Base-by-base conservation (phyloP, 2,329 filamentous ascomycete species). In the Stagonosporopsis rhizophila region DNA sequence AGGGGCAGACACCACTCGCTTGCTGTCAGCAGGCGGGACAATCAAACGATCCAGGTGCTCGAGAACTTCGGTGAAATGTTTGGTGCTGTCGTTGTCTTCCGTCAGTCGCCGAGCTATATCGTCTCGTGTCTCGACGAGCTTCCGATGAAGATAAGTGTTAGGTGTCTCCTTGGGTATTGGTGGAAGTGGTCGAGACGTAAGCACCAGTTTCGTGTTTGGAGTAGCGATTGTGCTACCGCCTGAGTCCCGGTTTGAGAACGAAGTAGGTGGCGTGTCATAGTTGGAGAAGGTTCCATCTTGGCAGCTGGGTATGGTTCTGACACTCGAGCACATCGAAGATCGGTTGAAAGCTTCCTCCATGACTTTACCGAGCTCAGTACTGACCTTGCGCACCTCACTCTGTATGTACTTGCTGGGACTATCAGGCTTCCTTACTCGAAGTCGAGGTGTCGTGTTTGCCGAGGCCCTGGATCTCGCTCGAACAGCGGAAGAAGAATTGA, bases 301-400 rank as follows among this genome's bases (percentile, higher is more conserved):
- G 30, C 58, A 62, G 42, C 23, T 37, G 39, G 44, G 51, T 17
- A 77, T 76, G 1, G 81, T 82, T 3, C 77, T 77, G 23, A 77
- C 74, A 46, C 81, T 85, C 2, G 84, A 83, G 40, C 80, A 80
- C 20, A 83, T 75, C 0, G 82, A 88, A 51, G 79, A 83, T 65
- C 89, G 87, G 70, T 91, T 93, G 79, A 98, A 97, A 1, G 93
- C 93, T 68, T 95, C 91, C 69, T 98, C 93, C 69, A 93, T 96
- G 56, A 95, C 91, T 75, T 92, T 91, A 45, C 92, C 91, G 59
- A 97, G 87, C 67, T 92, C 92, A 66, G 85, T 86, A 65, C 92
- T 96, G 54, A 96, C 89, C 66, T 94, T 89, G 6, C 91, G 84
- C 50, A 95, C 85, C 71, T 96, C 93, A 56, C 92, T 91, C 65